Base-by-base conservation (phyloP, 257 asterid species). In the Salvia miltiorrhiza region DNA sequence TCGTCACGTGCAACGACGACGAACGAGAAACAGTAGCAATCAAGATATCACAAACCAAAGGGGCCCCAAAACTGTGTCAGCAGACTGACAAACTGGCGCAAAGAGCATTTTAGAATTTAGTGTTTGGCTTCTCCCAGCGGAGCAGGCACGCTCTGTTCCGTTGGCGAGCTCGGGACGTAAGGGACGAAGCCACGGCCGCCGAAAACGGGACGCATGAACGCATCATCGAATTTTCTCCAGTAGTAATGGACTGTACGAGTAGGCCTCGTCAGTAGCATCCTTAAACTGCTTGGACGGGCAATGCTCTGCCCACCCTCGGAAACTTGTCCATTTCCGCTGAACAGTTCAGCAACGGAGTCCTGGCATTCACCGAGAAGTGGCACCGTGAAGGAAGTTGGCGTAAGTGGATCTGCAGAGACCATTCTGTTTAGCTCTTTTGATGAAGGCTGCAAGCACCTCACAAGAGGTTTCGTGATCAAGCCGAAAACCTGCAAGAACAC, bases 111-210 rank as follows among this genome's bases (percentile, higher is more conserved):
- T n/a, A n/a, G n/a, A n/a, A n/a, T 35, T 37, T 63, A 73, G 7
- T 23, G 52, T 54, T 78, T 72, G 37, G 40, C 77, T 77, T 78
- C 83, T 76, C 48, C 83, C 4, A 35, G 81, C 70, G 58, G 73
- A 28, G n/a, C n/a, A n/a, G 3, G 78, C 56, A 43, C 64, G 7
- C 78, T 81, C 65, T 67, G 83, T 59, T 93, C 98, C 0, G 84
- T 94, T 0, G 99, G 99, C 5, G 99, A 91, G 47, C 93, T 95
- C 2, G 97, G 97, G 2, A 84, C 89, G 9, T 48, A 91, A 0
- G 97, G 97, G 7, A 86, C 97, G 19, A 94, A 94, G 8, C 99
- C 99, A 60, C 99, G 95, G 11, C 99, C 99, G 19, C 99, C 99
- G 20, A 94, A 94, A 63, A 87, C 90, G 0, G 99, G 99, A 39